These are phyloP conservation scores for Penicillium diatomitis DNA, from an alignment of 495 filamentous ascomycete genomes.

Conservation along the genomic window DNA sequence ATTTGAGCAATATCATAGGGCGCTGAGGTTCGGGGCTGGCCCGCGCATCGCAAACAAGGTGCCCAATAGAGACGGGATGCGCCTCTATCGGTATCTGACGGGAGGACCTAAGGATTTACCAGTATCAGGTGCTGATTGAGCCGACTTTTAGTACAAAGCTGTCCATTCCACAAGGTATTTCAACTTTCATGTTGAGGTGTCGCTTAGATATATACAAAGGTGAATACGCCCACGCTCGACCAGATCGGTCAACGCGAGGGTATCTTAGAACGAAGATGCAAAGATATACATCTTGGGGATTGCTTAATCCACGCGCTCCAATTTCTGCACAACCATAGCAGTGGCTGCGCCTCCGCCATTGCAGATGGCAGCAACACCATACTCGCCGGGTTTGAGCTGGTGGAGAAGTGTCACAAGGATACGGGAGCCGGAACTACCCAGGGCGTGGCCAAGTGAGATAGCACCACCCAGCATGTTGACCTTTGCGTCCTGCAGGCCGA, in stretches of 20 bases:
- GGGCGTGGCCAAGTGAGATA: constrained; percentile 86
- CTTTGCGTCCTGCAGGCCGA: constrained; percentile 63
- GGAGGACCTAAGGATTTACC: neutral
- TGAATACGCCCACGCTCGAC: neutral
- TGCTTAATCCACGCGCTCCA: constrained; percentile 51
- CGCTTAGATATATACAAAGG: constrained; percentile 2
- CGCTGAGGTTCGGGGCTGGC: no score
- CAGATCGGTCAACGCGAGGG: constrained; percentile 5
- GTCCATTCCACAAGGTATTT: neutral
- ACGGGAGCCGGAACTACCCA: constrained; percentile 88
- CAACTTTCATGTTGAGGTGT: neutral
- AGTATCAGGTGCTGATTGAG: neutral
- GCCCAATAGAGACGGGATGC: no score
- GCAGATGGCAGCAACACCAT: constrained; percentile 91
- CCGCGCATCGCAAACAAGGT: no score
- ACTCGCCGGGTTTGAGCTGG: constrained; percentile 82
- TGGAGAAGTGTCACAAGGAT: constrained; percentile 88
- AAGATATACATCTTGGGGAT: neutral
- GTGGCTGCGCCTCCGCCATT: constrained; percentile 92
- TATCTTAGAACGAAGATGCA: constrained; percentile 8
- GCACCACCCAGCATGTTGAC: constrained; percentile 89
- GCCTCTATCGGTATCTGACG: no score
- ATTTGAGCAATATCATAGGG: no score
- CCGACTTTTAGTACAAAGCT: neutral
- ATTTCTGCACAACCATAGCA: constrained; percentile 83